Evolutionary conservation across 73 alveolate genomes (phyloP).

Genomic region (Paramecium biaurelia): DNA sequence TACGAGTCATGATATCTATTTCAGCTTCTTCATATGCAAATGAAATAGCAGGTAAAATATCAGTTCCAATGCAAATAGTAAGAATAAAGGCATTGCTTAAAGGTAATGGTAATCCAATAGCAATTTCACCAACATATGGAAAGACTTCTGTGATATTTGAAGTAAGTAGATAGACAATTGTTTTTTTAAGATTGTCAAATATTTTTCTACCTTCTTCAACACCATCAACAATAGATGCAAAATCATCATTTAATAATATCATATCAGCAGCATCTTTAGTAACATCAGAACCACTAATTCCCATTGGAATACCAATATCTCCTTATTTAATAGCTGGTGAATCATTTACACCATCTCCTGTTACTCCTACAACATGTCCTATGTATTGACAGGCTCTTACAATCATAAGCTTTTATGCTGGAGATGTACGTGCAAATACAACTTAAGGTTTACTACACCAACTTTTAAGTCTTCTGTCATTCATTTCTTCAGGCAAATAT

Average conservation of each 20-base stretch:
- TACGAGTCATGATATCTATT: conserved; percentile 86
- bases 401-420: conserved; percentile 87
- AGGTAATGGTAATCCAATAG: conserved; percentile 84
- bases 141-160: conserved; percentile 87
- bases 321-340: conserved; percentile 94
- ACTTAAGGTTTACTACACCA: conserved; percentile 90
- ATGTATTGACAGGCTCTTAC: conserved; percentile 90
- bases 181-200: conserved; percentile 88
- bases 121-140: conserved; percentile 81
- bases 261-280: conserved; percentile 99
- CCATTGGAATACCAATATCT: conserved; percentile 95
- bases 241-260: conserved; percentile 96
- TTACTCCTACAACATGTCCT: conserved; percentile 90
- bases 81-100: conserved; percentile 82
- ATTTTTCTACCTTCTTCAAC: conserved; percentile 97
- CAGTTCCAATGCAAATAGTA: conserved; percentile 88
- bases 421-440: conserved; percentile 92
- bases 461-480: conserved; percentile 76
- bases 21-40: conserved; percentile 94
- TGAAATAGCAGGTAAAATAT: conserved; percentile 89
- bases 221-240: conserved; percentile 95
- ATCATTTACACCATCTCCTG: conserved; percentile 96
- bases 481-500: conserved; percentile 36
- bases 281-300: conserved; percentile 97
- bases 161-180: conserved; percentile 77